phyloP scores from a whole-genome alignment of 2,329 filamentous ascomycete genomes.

The Aspergillus sp. region DNA sequence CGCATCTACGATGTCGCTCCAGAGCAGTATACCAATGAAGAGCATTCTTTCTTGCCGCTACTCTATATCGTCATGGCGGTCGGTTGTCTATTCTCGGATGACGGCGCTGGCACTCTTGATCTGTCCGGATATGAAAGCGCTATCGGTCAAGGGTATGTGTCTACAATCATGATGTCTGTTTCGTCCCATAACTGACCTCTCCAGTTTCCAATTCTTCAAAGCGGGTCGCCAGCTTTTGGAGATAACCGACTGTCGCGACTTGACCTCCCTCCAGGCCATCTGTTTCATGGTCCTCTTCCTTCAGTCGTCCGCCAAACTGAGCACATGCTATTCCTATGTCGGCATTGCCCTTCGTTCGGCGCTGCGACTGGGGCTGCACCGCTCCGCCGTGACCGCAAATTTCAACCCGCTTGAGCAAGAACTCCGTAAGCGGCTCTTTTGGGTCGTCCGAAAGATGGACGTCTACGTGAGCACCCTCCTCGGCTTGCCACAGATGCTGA shows the following conservation, averaged over 20 bases:
- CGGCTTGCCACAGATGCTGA: slow-evolving; percentile 49
- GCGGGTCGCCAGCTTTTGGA: slow-evolving; percentile 63
- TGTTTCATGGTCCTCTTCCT: slow-evolving; percentile 79
- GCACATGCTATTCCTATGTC: slow-evolving; percentile 76
- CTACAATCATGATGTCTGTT: background rate
- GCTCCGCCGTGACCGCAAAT: slow-evolving; percentile 61
- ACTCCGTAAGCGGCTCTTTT: slow-evolving; percentile 65
- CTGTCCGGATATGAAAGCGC: slow-evolving; percentile 48
- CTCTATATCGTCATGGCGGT: slow-evolving; percentile 69
- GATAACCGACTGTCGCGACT: slow-evolving; percentile 64
- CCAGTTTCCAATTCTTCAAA: slow-evolving; percentile 71
- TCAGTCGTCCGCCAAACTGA: slow-evolving; percentile 74
- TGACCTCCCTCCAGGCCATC: slow-evolving; percentile 71
- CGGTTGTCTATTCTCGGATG: slow-evolving; percentile 69
- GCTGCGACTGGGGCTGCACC: slow-evolving; percentile 75
- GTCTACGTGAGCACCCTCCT: slow-evolving; percentile 50
- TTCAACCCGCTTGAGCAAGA: slow-evolving; percentile 71
- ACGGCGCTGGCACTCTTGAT: slow-evolving; percentile 49
- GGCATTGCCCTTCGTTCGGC: slow-evolving; percentile 73
- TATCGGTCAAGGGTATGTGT: slow-evolving; percentile 54
- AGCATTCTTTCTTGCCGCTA: slow-evolving; percentile 67
- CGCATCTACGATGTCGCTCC: slow-evolving; percentile 69
- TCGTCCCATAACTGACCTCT: background rate
- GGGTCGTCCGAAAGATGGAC: slow-evolving; percentile 51
- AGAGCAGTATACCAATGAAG: slow-evolving; percentile 61